Evolutionary conservation across 2,329 filamentous ascomycete species (phyloP).

Genomic region (Penicillium sp.): DNA sequence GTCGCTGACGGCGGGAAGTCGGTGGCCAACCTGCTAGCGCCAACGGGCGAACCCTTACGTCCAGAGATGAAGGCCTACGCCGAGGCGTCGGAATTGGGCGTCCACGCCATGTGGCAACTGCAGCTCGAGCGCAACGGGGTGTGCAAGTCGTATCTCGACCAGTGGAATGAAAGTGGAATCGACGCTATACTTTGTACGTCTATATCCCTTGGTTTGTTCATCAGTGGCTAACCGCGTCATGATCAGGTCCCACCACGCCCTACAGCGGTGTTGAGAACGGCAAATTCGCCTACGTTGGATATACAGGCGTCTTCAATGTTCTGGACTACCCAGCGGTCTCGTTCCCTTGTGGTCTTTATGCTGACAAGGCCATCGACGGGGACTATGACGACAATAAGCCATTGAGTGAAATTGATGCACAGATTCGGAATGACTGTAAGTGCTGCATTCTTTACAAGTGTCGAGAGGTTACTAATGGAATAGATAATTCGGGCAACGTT

Average conservation of each 20-base stretch:
- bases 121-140: not conserved
- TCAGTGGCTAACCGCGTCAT: not conserved
- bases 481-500: not conserved
- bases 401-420: not conserved
- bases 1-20: constrained; percentile 30
- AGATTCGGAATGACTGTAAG: constrained; percentile 1
- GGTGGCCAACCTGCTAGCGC: constrained; percentile 27
- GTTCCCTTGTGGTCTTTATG: constrained; percentile 23
- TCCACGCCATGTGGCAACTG: constrained; percentile 43
- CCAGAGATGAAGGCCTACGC: constrained; percentile 53
- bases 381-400: not conserved
- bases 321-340: constrained; percentile 25
- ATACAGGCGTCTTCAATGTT: constrained; percentile 25
- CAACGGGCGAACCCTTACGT: constrained; percentile 40
- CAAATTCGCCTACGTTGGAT: constrained; percentile 21
- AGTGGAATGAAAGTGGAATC: not conserved
- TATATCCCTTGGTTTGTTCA: not conserved
- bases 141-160: not conserved
- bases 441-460: not conserved
- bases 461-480: not conserved
- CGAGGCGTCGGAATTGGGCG: constrained; percentile 47
- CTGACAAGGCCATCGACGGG: constrained; percentile 9
- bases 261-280: constrained; percentile 24
- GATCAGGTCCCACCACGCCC: constrained; percentile 34
- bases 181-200: not conserved